Evolutionary conservation across 805 yeast genomes (phyloP), one percentile per base, ranked within the genome.

Genomic region (Candida odintsovae): DNA sequence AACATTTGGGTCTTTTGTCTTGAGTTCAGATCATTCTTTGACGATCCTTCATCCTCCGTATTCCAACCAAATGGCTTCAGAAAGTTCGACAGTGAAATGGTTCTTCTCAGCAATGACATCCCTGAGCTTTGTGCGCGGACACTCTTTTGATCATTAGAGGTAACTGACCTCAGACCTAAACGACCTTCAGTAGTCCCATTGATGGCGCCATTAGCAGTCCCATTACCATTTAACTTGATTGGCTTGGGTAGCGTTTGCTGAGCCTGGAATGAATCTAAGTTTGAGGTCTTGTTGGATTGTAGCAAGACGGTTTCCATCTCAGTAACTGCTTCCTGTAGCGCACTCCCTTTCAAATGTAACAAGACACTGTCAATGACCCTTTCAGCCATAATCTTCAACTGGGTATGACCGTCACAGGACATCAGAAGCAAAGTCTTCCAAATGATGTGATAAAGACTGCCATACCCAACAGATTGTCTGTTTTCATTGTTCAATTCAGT

Each of bases 391-490:
- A 76, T 76, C 48, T 78, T 80, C 7, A 90, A 90, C 63, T 89
- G 96, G 31, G 76, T 67, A 63, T 85, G 94, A 0, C 98, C 96
- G 64, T 94, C 99, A 52, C 85, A 90, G 1, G 95, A 78, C 25
- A 89, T 65, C 23, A 88, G 80, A 41, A 94, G 69, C 29, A 92
- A 63, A 0, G 92, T 82, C 53, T 89, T 86, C 97, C 98, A 94
- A 9, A 85, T 78, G 1, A 95, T 85, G 45, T 88, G 78, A 62
- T 85, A 88, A 9, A 89, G 76, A 0, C 96, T 83, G 1, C 97
- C 96, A 61, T 88, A 86, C 0, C 96, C 94, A 1, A 95, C 86
- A 0, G 87, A 75, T 38, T 73, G 73, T 54, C 85, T 75, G 42
- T 86, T 69, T 51, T 82, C 78, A 40, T 76, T 72, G 15, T 86